These are phyloP conservation scores for Ceratocystis destructans DNA, from an alignment of 2,329 filamentous ascomycete genomes.

Conservation along the genomic window DNA sequence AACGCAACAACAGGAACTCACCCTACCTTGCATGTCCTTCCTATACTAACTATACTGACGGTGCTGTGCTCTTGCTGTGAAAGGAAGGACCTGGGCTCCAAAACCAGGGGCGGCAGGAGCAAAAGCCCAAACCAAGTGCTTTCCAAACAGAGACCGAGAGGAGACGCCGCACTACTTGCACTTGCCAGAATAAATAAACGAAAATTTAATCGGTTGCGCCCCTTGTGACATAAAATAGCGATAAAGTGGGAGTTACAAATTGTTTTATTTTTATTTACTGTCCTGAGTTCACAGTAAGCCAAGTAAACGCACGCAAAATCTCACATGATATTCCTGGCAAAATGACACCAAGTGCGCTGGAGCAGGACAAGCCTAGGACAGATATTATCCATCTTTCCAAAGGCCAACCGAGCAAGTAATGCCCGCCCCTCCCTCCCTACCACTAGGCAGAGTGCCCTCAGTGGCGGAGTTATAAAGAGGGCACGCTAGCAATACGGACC, in stretches of 20 bases:
- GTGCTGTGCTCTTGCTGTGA: too few species aligned
- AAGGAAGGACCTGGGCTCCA: constrained; percentile 5
- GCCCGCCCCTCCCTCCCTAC: not conserved
- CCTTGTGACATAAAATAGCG: not conserved
- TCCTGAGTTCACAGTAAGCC: too few species aligned
- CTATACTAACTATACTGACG: too few species aligned
- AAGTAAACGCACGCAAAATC: too few species aligned
- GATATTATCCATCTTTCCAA: too few species aligned
- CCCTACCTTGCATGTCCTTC: too few species aligned
- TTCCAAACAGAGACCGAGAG: constrained; percentile 3
- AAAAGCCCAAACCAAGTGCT: constrained; percentile 5
- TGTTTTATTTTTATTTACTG: too few species aligned
- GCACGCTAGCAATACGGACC: not conserved
- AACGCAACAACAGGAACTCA: not conserved
- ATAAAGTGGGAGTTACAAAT: not conserved
- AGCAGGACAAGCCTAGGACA: too few species aligned
- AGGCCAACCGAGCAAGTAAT: too few species aligned
- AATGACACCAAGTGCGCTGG: too few species aligned
- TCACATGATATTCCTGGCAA: too few species aligned
- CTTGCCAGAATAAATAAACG: not conserved
- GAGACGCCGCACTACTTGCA: not conserved
- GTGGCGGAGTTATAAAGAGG: constrained; percentile 6
- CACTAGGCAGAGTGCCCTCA: not conserved
- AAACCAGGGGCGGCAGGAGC: constrained; percentile 16
- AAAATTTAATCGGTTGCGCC: too few species aligned